Percentiles rank a stretch among this genome's conserved stretches.
phyloP scores from a whole-genome alignment of 345 rosid genomes.

The Cardiospermum halicacabum region DNA sequence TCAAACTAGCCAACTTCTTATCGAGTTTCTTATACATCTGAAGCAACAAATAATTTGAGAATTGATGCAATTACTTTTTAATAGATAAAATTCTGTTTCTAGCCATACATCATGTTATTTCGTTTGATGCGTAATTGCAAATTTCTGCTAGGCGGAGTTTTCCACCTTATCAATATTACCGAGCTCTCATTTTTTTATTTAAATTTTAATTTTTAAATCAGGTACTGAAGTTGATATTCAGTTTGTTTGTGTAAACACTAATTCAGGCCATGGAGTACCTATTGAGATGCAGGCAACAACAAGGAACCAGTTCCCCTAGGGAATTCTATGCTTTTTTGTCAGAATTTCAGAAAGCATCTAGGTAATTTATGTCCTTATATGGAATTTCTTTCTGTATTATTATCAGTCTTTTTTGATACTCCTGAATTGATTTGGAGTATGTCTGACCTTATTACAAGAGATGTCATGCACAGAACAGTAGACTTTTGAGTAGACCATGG shows the following conservation, averaged over 20 bases:
- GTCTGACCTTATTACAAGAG: neutral
- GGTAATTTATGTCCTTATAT: conserved; percentile 38
- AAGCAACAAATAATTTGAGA: neutral
- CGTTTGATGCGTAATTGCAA: neutral
- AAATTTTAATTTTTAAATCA: neutral
- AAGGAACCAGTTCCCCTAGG: conserved; percentile 54
- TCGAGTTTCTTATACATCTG: neutral
- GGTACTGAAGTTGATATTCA: neutral
- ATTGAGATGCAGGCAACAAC: conserved; percentile 46
- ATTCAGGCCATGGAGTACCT: conserved; percentile 86
- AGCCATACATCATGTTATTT: neutral
- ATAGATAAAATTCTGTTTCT: neutral
- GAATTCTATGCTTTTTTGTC: conserved; percentile 66
- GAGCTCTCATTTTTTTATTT: neutral
- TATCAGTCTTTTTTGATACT: neutral
- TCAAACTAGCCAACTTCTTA: neutral
- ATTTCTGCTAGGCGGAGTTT: neutral
- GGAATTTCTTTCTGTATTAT: neutral
- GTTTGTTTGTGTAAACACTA: conserved; percentile 4
- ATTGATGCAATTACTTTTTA: neutral
- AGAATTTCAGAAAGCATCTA: conserved; percentile 77
- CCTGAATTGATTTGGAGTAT: neutral
- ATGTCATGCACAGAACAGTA: neutral
- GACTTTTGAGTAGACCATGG: neutral
- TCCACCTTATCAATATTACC: neutral